Evolutionary conservation across 2,329 filamentous ascomycete species (phyloP).

Genomic region (Colletotrichum scovillei): DNA sequence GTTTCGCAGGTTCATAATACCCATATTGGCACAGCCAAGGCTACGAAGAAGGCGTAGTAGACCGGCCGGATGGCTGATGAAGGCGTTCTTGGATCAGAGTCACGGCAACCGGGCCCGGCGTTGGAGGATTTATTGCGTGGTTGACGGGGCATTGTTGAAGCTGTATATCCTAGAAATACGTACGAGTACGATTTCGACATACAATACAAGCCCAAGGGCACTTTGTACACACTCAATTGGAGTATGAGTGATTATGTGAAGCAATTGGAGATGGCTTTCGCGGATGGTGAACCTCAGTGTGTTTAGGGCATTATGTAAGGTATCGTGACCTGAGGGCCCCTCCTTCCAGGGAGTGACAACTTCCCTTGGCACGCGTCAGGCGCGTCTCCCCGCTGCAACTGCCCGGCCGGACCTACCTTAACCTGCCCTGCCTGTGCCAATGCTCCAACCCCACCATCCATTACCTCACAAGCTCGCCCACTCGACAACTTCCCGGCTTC

Average conservation of each 20-base stretch:
- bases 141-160: slow-evolving; percentile 27
- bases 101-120: slow-evolving; percentile 17
- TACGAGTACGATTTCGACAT: slow-evolving; percentile 36
- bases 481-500: not conserved
- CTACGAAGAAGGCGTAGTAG: slow-evolving; percentile 66
- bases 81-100: slow-evolving; percentile 31
- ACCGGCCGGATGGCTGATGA: slow-evolving; percentile 9
- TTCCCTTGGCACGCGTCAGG: not conserved
- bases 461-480: no score
- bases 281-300: no score
- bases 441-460: not conserved
- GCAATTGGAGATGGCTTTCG: not conserved
- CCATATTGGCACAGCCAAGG: slow-evolving; percentile 90
- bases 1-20: slow-evolving; percentile 79
- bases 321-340: not conserved
- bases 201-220: slow-evolving; percentile 29
- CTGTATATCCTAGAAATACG: slow-evolving; percentile 38
- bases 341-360: not conserved
- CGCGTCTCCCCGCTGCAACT: not conserved
- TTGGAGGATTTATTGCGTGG: slow-evolving; percentile 26
- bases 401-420: not conserved
- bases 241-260: not conserved
- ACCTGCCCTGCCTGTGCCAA: not conserved
- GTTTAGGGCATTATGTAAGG: not conserved
- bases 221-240: not conserved